Percentiles rank a stretch among this genome's conserved stretches.
Evolutionary conservation across 441 rosid genomes (phyloP).

Genomic region (Metrosideros polymorpha): DNA sequence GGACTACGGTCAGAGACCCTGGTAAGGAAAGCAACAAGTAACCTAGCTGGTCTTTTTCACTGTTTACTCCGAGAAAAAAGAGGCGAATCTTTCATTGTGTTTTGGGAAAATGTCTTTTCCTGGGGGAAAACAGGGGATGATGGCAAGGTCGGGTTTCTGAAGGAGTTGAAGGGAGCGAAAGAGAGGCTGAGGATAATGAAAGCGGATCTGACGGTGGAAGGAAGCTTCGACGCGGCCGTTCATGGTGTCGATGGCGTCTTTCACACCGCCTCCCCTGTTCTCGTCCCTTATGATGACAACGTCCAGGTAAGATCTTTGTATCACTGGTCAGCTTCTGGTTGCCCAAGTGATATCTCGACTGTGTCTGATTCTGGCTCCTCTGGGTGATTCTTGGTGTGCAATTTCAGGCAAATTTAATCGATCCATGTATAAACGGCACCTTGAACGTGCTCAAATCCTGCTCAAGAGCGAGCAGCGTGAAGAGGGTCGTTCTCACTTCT

Average conservation of each 20-base stretch:
- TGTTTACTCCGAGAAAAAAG: background rate
- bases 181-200: conserved; percentile 57
- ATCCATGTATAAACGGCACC: conserved; percentile 73
- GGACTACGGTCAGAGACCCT: conserved; percentile 67
- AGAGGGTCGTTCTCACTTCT: conserved; percentile 72
- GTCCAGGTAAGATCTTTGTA: conserved; percentile 26
- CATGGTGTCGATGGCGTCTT: conserved; percentile 75
- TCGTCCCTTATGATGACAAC: conserved; percentile 47
- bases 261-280: conserved; percentile 79
- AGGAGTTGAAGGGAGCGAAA: conserved; percentile 55
- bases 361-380: background rate
- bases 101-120: background rate
- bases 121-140: conserved; percentile 25
- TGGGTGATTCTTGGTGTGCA: background rate
- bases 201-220: conserved; percentile 65
- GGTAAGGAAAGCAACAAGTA: conserved; percentile 14
- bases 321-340: background rate
- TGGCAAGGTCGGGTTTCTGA: conserved; percentile 44
- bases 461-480: conserved; percentile 32
- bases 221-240: conserved; percentile 72
- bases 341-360: background rate
- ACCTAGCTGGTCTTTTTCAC: background rate
- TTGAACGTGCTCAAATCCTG: conserved; percentile 61
- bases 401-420: conserved; percentile 42
- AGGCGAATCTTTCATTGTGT: background rate